Evolutionary conservation across 1,139 yeast genomes (phyloP).

Genomic region (Blastobotrys elegans): DNA sequence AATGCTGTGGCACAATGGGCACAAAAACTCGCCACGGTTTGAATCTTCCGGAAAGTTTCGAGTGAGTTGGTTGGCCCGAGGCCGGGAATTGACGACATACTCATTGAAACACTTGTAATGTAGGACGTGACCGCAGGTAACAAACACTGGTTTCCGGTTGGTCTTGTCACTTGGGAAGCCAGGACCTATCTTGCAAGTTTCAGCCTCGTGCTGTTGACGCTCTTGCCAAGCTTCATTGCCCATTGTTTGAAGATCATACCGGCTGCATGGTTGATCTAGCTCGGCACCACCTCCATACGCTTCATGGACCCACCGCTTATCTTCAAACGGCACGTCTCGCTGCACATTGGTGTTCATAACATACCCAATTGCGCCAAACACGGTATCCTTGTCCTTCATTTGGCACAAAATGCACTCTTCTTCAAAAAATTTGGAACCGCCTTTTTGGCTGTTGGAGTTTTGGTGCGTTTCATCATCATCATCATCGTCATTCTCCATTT

Average conservation of each 20-base stretch:
- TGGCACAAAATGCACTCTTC: slow-evolving; percentile 86
- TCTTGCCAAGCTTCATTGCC: slow-evolving; percentile 38
- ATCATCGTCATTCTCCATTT: slow-evolving; percentile 27
- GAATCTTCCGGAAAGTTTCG: slow-evolving; percentile 75
- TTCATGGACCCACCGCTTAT: slow-evolving; percentile 60
- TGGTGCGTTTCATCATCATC: slow-evolving; percentile 25
- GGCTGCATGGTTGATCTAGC: slow-evolving; percentile 38
- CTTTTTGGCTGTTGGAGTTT: slow-evolving; percentile 20
- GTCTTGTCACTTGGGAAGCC: slow-evolving; percentile 51
- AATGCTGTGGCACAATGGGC: slow-evolving; percentile 88
- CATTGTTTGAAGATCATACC: slow-evolving; percentile 32
- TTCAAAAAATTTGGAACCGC: slow-evolving; percentile 68
- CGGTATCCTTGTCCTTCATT: slow-evolving; percentile 66
- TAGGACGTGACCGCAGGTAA: slow-evolving; percentile 94
- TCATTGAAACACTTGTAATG: slow-evolving; percentile 74
- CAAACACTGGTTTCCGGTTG: slow-evolving; percentile 47
- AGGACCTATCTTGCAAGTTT: slow-evolving; percentile 56
- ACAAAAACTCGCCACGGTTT: slow-evolving; percentile 67
- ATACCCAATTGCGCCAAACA: slow-evolving; percentile 70
- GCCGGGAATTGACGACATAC: slow-evolving; percentile 50
- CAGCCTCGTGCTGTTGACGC: slow-evolving; percentile 37
- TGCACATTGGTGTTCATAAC: slow-evolving; percentile 57
- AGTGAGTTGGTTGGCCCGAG: slow-evolving; percentile 59
- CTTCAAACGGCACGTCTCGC: slow-evolving; percentile 58
- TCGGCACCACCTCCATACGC: slow-evolving; percentile 54